Base-by-base conservation (phyloP, 2,329 filamentous ascomycete species). In the Clonostachys solani region DNA sequence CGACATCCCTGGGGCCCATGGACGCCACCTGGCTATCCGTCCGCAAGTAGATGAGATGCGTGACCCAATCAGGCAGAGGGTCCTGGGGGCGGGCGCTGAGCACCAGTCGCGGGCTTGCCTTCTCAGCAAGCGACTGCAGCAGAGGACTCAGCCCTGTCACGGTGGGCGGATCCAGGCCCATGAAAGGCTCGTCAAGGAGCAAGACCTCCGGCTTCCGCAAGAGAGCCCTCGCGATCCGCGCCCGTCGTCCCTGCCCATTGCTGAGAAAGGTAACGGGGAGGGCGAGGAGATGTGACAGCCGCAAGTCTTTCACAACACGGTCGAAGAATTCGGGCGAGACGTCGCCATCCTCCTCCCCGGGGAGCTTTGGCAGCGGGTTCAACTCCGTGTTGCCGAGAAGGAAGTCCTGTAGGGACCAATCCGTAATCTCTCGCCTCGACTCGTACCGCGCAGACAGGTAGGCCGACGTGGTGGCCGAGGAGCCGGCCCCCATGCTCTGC, bases 371-470 rank as follows among this genome's bases (percentile, higher is more conserved):
- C 10, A 83, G 68, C 1, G 89, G 82, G 59, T 97, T 96, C 50
- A 96, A 73, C 50, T 92, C 81, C 4, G 86, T 95, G 58, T 94
- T 86, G 1, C 91, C 91, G 13, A 83, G 77, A 16, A 99, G 68
- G 61, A 90, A 97, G 66, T 95, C 84, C 45, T 78, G 69, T 3
- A 97, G 76, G 1, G 87, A 89, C 66, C 92, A 95, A 64, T 97
- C 94, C 2, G 88, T 95, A 46, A 83, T 84, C 67, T 96, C 92
- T 33, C 89, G 78, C 36, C 86, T 75, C 49, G 87, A 92, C 73
- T 99, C 94, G 63, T 97, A 99, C 37, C 94, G 78, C 15, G 91
- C 91, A 49, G 89, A 91, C 16, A 97, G 71, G 62, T 96, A 96
- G 5, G 90, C 85, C 17, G 87, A 87, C n/a, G 81, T 43, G n/a